Percentiles rank a stretch among this genome's conserved stretches.
Conservation (phyloP, 1,284 basidiomycete genomes). For the Cutaneotrichosporon cutaneum region DNA sequence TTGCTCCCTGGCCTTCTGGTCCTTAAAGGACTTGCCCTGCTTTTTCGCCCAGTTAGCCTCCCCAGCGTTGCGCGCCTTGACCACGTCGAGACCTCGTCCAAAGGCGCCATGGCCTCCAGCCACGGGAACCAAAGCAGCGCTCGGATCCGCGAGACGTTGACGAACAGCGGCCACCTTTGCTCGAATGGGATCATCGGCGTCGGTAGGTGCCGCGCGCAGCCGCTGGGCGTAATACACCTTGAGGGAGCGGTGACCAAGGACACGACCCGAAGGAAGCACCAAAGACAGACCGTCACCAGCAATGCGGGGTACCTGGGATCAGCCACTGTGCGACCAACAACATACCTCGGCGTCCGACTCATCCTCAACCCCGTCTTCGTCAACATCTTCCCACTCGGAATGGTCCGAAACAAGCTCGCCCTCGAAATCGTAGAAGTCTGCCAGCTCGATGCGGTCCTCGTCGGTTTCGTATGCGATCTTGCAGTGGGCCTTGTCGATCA, state of each 20-base stretch:
- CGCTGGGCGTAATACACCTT: slow-evolving; percentile 85
- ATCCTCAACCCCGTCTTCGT: slow-evolving; percentile 39
- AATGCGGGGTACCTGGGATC: slow-evolving; percentile 30
- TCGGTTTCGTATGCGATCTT: slow-evolving; percentile 88
- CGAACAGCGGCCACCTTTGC: slow-evolving; percentile 65
- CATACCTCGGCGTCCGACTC: slow-evolving; percentile 30
- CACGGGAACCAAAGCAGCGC: slow-evolving; percentile 75
- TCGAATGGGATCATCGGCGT: slow-evolving; percentile 53
- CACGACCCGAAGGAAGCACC: slow-evolving; percentile 88
- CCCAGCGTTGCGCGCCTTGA: slow-evolving; percentile 89
- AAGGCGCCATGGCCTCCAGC: slow-evolving; percentile 82
- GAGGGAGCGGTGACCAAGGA: slow-evolving; percentile 88
- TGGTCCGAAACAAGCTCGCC: slow-evolving; percentile 69
- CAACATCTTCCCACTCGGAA: slow-evolving; percentile 50
- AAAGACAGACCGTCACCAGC: slow-evolving; percentile 70
- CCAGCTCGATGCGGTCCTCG: slow-evolving; percentile 77
- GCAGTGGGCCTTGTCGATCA: slow-evolving; percentile 93
- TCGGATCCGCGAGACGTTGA: slow-evolving; percentile 71
- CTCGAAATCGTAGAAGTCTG: slow-evolving; percentile 92
- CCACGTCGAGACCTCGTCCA: slow-evolving; percentile 72
- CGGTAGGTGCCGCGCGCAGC: slow-evolving; percentile 55
- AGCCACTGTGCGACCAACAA: slow-evolving; percentile 47
- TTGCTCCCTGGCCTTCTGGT: slow-evolving; percentile 72
- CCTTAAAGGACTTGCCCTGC: slow-evolving; percentile 81
- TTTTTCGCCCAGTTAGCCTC: slow-evolving; percentile 90